These are phyloP conservation scores for Malassezia sympodialis DNA, from an alignment of 1,284 basidiomycete genomes.

Conservation along the genomic window DNA sequence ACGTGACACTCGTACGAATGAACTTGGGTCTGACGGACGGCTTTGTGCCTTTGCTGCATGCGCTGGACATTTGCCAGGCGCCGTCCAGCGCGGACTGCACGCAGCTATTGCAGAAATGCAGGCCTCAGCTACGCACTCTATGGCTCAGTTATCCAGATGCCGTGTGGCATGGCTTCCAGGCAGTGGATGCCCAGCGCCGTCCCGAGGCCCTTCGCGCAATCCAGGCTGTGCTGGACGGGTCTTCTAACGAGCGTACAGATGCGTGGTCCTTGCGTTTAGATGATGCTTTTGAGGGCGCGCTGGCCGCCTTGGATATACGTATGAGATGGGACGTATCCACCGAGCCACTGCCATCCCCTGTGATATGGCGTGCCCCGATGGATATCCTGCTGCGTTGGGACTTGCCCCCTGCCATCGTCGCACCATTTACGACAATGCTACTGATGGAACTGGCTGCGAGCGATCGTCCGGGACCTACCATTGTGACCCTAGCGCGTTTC, in stretches of 20 bases:
- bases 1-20: background rate
- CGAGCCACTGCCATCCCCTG: background rate
- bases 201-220: background rate
- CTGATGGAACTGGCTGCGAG: background rate
- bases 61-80: background rate
- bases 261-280: background rate
- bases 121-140: background rate
- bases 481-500: background rate
- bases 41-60: slow-evolving; percentile 6
- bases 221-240: background rate
- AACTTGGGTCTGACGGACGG: background rate
- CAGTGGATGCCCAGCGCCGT: background rate
- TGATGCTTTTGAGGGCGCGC: background rate
- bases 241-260: background rate
- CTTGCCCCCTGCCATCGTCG: background rate
- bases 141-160: slow-evolving; percentile 9
- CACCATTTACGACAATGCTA: background rate
- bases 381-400: slow-evolving; percentile 5
- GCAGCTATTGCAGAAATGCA: background rate
- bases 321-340: background rate
- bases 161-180: background rate
- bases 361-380: background rate
- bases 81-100: background rate
- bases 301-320: background rate
- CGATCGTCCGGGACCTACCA: background rate